Evolutionary conservation across 2,329 filamentous ascomycete species (phyloP).

Genomic region (Botrytis deweyae): DNA sequence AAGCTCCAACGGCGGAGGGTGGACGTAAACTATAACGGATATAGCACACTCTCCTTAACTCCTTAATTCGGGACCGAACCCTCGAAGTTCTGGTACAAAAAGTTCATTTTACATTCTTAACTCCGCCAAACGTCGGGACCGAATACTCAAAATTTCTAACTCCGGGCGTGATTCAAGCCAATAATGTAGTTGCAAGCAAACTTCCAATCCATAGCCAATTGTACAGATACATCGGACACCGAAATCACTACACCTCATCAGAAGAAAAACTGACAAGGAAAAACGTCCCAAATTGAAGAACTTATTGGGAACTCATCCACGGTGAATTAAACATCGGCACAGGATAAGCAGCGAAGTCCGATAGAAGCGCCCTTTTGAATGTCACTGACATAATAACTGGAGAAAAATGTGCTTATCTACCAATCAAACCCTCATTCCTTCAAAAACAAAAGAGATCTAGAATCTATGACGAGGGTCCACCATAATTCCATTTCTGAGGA

Average conservation of each 20-base stretch:
- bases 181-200: not conserved
- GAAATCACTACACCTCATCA: not conserved
- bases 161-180: not conserved
- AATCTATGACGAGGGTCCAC: not conserved
- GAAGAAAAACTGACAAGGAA: not conserved
- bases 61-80: not conserved
- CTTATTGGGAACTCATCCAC: not conserved
- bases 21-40: not conserved
- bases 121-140: not conserved
- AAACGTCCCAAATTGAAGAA: not conserved
- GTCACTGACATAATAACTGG: not conserved
- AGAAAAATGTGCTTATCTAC: not conserved
- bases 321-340: not conserved
- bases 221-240: not conserved
- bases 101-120: not conserved
- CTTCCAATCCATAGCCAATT: too few species aligned
- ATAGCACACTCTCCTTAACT: not conserved
- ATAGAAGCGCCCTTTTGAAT: not conserved
- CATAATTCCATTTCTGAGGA: not conserved
- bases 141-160: not conserved
- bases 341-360: not conserved
- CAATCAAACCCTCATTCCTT: not conserved
- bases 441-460: not conserved
- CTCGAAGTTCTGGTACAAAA: not conserved
- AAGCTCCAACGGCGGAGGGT: not conserved